phyloP scores from a whole-genome alignment of 805 yeast genomes.

The Candida pseudoglaebosa region DNA sequence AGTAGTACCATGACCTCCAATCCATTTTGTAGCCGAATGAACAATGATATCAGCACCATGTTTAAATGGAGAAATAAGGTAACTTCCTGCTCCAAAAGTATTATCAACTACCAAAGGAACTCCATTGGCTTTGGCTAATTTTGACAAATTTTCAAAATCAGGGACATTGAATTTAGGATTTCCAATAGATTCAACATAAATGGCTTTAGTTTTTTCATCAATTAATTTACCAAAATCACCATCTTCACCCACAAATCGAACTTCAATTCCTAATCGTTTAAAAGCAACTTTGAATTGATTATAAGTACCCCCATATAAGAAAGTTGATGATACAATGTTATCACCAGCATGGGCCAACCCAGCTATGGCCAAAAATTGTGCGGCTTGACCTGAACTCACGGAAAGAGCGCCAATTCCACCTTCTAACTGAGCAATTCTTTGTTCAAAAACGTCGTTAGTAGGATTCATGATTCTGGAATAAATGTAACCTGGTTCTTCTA shows the following conservation, averaged over 20 bases:
- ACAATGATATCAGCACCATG: conserved; percentile 90
- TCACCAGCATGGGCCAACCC: conserved; percentile 86
- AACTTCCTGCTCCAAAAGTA: conserved; percentile 97
- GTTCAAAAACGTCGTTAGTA: conserved; percentile 85
- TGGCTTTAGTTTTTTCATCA: conserved; percentile 84
- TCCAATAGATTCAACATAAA: conserved; percentile 86
- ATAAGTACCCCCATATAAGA: conserved; percentile 92
- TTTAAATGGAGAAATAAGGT: conserved; percentile 74
- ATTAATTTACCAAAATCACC: conserved; percentile 69
- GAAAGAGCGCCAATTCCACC: conserved; percentile 90
- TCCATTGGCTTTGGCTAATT: conserved; percentile 80
- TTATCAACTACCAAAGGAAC: conserved; percentile 90
- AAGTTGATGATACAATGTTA: conserved; percentile 83
- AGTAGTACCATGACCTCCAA: conserved; percentile 95
- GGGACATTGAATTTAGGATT: conserved; percentile 92
- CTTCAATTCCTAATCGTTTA: conserved; percentile 82
- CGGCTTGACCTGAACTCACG: conserved; percentile 94
- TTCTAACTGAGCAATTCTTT: conserved; percentile 89
- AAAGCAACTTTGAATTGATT: conserved; percentile 92
- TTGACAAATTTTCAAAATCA: conserved; percentile 74
- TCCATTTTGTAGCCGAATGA: conserved; percentile 97
- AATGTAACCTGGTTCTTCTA: conserved; percentile 79
- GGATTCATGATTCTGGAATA: conserved; percentile 93
- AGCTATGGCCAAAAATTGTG: conserved; percentile 80
- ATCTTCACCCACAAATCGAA: conserved; percentile 70